Evolutionary conservation across 345 rosid genomes (phyloP).

Genomic region (Gossypium australe): DNA sequence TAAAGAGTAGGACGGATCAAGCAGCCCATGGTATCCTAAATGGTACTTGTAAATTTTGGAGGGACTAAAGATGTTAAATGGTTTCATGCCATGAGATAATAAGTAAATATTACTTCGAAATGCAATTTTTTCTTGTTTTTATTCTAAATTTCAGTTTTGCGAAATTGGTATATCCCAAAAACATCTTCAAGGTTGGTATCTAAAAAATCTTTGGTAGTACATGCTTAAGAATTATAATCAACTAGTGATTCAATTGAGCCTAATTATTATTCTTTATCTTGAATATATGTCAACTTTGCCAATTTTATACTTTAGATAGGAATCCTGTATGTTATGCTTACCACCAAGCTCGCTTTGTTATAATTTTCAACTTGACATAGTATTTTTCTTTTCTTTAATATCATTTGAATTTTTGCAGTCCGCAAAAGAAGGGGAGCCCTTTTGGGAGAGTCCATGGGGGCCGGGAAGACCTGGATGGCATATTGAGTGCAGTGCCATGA

Average conservation of each 20-base stretch:
- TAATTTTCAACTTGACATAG: neutral
- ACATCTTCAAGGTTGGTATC: neutral
- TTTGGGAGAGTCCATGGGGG: conserved; percentile 99
- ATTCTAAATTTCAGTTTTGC: neutral
- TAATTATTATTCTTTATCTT: neutral
- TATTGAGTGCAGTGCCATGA: conserved; percentile 96
- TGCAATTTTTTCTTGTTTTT: neutral
- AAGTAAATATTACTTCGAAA: neutral
- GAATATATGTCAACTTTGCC: neutral
- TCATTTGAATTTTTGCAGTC: conserved; percentile 38
- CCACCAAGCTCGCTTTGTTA: neutral
- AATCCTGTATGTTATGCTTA: neutral
- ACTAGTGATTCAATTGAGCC: neutral
- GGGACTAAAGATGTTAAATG: neutral
- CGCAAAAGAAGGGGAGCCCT: conserved; percentile 82
- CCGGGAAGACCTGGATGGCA: conserved; percentile 99
- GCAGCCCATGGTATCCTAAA: neutral
- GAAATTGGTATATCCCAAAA: neutral
- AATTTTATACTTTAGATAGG: neutral
- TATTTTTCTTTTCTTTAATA: neutral
- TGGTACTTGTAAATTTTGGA: neutral
- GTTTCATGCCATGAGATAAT: neutral
- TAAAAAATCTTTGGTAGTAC: neutral
- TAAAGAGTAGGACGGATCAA: neutral
- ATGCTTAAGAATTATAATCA: neutral